Evolutionary conservation across 2,329 filamentous ascomycete species (phyloP), one percentile per base, ranked within the genome.

Genomic region (Pestalotiopsis sp.): DNA sequence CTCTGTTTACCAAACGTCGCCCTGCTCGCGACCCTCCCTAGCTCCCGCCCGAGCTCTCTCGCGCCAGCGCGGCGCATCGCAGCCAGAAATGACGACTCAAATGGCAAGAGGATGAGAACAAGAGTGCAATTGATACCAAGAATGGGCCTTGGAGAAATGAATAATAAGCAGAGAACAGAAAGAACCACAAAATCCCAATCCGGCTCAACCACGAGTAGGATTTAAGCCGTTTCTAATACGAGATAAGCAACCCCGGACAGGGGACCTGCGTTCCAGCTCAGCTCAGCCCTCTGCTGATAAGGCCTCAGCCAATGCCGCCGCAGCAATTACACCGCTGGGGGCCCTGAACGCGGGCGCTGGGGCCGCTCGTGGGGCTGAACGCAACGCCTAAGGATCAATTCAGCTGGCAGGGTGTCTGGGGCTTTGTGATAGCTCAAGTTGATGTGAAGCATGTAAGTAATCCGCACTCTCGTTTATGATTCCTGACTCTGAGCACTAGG

Each of bases 1-100:
- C 44, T 58, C 14, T 48, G 66, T 61, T 60, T 70, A 68, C 56
- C 68, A 65, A 26, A 66, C 66, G 55, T 60, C 66, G 40, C 68
- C 56, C 68, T 58, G 64, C 67, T 35, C 38, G 14, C 30, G 35
- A 30, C 60, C 60, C 38, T 44, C 1, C 38, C 20, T 5, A 63
- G 72, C 70, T 75, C 62, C 58, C 73, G 70, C 63, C 70, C 68
- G 39, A 75, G 70, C 69, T 74, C 73, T 67, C 70, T 72, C 67
- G 70, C 71, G 66, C 70, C 70, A 56, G 66, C 65, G 55, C 69
- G 71, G 66, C 71, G 73, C 77, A 70, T 79, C 65, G 14, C 26
- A 35, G 30, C 24, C 58, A 39, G n/a, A 52, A 52, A 11, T 52
- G 4, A n/a, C 20, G 39, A 44, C 44, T 30, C 44, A n/a, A 22